Base-by-base conservation (phyloP, 495 filamentous ascomycete species). In the Trichoderma reesei region DNA sequence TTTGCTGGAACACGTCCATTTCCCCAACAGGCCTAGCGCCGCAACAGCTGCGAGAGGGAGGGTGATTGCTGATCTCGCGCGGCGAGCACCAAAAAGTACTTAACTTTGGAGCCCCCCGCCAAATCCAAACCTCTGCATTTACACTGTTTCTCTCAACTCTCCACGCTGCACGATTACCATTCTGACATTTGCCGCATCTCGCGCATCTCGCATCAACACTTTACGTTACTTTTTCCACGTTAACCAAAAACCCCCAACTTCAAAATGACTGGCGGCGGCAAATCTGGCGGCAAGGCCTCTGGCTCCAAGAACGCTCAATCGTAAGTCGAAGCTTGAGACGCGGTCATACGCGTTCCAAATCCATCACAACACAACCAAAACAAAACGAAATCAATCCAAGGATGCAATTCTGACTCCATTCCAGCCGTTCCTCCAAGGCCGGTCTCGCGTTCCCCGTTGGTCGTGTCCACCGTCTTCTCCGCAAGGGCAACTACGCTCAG, bases 401-500 rank as follows among this genome's bases (percentile, higher is more conserved):
- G 34, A 56, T 48, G 37, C 59, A 41, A 44, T 41, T n/a, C 26
- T 80, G 69, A 81, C 72, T 68, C 77, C 69, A 42, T 63, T 37
- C 67, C 69, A 98, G 94, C 66, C 95, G 94, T 80, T 98, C 94
- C 63, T 96, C 94, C 74, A 98, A 98, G 87, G 94, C 94, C 65
- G 94, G 94, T 86, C 88, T 98, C 72, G 94, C 94, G 70, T 98
- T 98, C 86, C 94, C 94, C 69, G 94, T 98, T 75, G 94, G 94
- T 77, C 94, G 94, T 95, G 94, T 98, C 70, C 94, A 98, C 82
- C 92, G 94, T 90, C 90, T 98, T 66, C 86, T 98, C 76, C 88
- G 94, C 80, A 98, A 98, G 86, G 94, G 94, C 74, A 98, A 98
- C 90, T 98, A 98, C 74, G 94, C 94, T 72, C 94, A 98, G 85